A percentile compares a stretch with the other conserved stretches of the same genome.
Conservation (phyloP, 2,329 filamentous ascomycete species). For the Sclerotiophoma versabilis region DNA sequence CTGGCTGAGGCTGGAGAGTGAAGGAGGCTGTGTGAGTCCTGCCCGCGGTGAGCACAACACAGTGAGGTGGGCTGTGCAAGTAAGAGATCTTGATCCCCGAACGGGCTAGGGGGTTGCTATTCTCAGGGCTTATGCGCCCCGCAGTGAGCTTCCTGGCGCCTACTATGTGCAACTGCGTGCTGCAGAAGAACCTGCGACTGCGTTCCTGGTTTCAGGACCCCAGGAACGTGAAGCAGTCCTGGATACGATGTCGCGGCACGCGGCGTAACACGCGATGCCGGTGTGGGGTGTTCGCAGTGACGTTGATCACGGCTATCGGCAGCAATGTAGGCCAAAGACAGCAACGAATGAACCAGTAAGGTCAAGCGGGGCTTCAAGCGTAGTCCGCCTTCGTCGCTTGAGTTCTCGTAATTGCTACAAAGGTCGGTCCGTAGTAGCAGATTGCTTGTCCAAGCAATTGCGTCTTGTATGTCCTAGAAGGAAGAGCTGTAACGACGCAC, state of each 20-base stretch:
- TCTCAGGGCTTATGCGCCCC: constrained; percentile 11
- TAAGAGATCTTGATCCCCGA: constrained; percentile 14
- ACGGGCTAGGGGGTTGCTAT: constrained; percentile 11
- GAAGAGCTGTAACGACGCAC: constrained; percentile 7
- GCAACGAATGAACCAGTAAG: not conserved
- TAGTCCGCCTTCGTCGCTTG: constrained; percentile 7
- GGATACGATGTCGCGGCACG: constrained; percentile 14
- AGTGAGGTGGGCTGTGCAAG: constrained; percentile 23
- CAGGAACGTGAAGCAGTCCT: constrained; percentile 26
- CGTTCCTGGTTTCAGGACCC: constrained; percentile 33
- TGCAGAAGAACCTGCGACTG: constrained; percentile 19
- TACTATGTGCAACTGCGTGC: constrained; percentile 17
- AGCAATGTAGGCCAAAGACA: constrained; percentile 2
- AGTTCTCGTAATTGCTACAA: not conserved
- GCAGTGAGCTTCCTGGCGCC: constrained; percentile 20
- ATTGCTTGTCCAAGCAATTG: constrained; percentile 11
- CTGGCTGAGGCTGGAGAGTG: constrained; percentile 38
- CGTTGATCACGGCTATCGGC: constrained; percentile 16
- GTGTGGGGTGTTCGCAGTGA: constrained; percentile 14
- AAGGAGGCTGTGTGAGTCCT: constrained; percentile 38
- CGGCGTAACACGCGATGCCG: constrained; percentile 22
- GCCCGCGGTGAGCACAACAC: constrained; percentile 23
- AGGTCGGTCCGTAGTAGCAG: constrained; percentile 12
- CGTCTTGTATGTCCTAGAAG: constrained; percentile 12
- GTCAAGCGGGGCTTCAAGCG: not conserved